Evolutionary conservation across 108 stramenopile species (phyloP), one percentile per base, ranked within the genome.

Genomic region (Skeletonema menzelii): DNA sequence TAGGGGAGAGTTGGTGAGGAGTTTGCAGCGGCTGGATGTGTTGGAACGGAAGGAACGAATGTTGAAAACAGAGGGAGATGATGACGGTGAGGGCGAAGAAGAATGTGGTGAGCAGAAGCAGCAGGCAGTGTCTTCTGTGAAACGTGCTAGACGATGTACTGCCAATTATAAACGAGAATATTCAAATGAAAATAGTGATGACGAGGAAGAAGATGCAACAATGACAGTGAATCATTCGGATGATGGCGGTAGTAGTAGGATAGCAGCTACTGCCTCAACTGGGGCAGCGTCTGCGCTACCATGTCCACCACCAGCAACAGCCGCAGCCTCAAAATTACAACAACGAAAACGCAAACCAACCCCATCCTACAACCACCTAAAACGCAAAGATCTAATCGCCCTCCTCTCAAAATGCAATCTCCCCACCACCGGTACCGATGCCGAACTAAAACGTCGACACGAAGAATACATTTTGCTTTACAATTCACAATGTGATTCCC

Each of bases 401-500:
- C 72, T 86, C 14, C 87, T 85, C 63, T 63, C 56, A 22, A 65
- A 66, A 24, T 72, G 84, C 24, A 82, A 82, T 7, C 56, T 91
- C 28, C 35, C 63, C 20, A 74, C 74, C 5, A 42, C 42, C 8
- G 87, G 89, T 5, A 73, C 65, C 8, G 86, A 88, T 10, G 14
- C 46, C 22, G 74, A 85, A 35, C 63, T 91, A 31, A 77, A 70
- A 44, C 59, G 80, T 24, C 74, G 89, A 10, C 82, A 86, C 59
- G 56, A 70, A 12, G 80, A 80, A 24, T 91, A 70, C 70, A 69
- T 83, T 19, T 65, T 49, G 8, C 59, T 88, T 35, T 83, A 76
- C 67, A 91, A 91, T 67, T 76, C 89, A 0, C 86, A 91, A 62
- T 77, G 73, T 42, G 84, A 88, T 62, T 72, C 84, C 0, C 67